Evolutionary conservation across 202 grass and related monocot species (phyloP), one percentile per base, ranked within the genome.

Genomic region (Panicum hallii): DNA sequence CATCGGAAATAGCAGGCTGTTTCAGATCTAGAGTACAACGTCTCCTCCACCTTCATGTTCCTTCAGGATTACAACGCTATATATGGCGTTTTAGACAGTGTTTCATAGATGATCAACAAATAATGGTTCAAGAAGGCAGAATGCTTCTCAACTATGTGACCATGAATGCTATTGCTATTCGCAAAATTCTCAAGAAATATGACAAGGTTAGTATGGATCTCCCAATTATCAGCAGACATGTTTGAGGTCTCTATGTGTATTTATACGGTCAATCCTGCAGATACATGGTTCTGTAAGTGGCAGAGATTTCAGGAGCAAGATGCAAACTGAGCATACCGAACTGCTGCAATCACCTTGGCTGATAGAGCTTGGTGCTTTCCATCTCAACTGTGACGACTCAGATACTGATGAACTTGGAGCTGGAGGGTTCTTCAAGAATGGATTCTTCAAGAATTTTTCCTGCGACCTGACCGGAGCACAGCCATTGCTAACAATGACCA

Each of bases 101-200:
- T 67, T 94, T 94, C 38, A 84, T 77, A 72, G 87, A 94, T 86
- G 92, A 94, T 75, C 92, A 94, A 83, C 92, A 92, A 81, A 78
- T 94, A 72, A 94, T 94, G 87, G 77, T 90, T 74, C 90, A 94
- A 78, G 85, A 94, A 94, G 90, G 92, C 44, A 87, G 92, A 84
- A 81, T 94, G 79, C 62, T 94, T 79, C 70, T 94, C 53, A 91
- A 94, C 44, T 94, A 94, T 81, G 85, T 94, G 36, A 86, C 90
- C 32, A 94, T 94, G 89, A 94, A 94, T 94, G 90, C 90, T 83
- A 92, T 94, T 62, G 92, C 92, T 55, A 94, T 92, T 45, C 79
- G 79, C 22, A 94, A 94, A 88, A 94, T 94, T 83, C 92, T 94
- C 38, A 94, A 94, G 79, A 94, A 94, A 80, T 92, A 94, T 81